Conservation (phyloP, 805 yeast genomes). For the Cyberlindnera maclurae region DNA sequence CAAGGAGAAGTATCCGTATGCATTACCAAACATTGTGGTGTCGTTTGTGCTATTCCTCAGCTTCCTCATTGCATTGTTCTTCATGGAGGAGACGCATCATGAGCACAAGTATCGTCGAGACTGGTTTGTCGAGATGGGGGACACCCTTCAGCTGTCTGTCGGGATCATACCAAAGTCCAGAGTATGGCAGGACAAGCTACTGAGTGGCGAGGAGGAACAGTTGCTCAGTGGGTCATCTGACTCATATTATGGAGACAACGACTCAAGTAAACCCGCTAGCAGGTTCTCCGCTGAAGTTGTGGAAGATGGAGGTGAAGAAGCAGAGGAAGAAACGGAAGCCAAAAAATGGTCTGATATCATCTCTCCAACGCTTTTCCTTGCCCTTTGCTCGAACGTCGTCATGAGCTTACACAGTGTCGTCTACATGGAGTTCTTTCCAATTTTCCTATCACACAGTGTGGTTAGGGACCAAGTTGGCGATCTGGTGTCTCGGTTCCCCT, state of each 20-base stretch:
- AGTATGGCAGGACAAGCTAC: conserved; percentile 6
- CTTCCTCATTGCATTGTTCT: conserved; percentile 9
- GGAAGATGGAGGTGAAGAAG: not conserved
- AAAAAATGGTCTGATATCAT: conserved; percentile 4
- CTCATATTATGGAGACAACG: not conserved
- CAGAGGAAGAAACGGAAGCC: not conserved
- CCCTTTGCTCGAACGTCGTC: conserved; percentile 6
- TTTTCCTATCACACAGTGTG: conserved; percentile 12
- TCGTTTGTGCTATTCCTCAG: conserved; percentile 4
- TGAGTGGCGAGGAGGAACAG: conserved; percentile 1
- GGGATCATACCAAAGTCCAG: conserved; percentile 3
- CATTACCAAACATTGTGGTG: conserved; percentile 12
- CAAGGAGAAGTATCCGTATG: conserved; percentile 10
- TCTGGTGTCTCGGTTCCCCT: conserved; percentile 14
- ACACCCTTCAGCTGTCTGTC: conserved; percentile 2
- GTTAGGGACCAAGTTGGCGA: conserved; percentile 9
- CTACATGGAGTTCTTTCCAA: conserved; percentile 11
- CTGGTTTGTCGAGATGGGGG: conserved; percentile 11
- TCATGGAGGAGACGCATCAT: conserved; percentile 15
- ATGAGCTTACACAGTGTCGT: conserved; percentile 9
- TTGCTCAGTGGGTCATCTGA: not conserved
- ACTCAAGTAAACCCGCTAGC: not conserved
- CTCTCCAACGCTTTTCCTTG: conserved; percentile 5
- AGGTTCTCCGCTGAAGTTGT: not conserved
- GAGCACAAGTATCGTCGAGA: conserved; percentile 13